Conservation (phyloP, 192 early-diverging fungal genomes). For the Fimicolochytrium jonesii region DNA sequence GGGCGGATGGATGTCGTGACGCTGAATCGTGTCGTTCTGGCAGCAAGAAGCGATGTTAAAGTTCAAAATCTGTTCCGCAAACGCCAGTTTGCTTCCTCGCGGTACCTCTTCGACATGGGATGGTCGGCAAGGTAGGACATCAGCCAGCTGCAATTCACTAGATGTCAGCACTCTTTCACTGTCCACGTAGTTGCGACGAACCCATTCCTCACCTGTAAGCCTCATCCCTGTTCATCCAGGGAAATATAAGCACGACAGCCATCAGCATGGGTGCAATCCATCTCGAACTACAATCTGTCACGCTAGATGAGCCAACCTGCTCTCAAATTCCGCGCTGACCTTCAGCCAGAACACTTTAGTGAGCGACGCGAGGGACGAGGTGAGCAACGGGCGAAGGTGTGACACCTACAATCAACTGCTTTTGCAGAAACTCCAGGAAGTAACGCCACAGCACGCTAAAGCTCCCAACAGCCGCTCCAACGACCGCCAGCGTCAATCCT, state of each 20-base stretch:
- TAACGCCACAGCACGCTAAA: not conserved
- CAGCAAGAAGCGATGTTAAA: not conserved
- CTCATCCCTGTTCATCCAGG: slow-evolving; percentile 18
- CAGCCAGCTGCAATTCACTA: slow-evolving; percentile 10
- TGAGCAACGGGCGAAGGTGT: no score
- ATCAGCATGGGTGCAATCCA: no score
- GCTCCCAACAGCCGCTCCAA: not conserved
- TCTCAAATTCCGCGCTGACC: slow-evolving; percentile 16
- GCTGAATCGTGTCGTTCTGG: slow-evolving; percentile 8
- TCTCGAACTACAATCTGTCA: no score
- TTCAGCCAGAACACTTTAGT: no score
- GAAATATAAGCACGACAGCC: no score
- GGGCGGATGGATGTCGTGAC: not conserved
- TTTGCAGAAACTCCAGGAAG: not conserved
- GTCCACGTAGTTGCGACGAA: not conserved
- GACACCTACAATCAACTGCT: not conserved
- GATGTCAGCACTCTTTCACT: not conserved
- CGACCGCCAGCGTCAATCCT: slow-evolving; percentile 14
- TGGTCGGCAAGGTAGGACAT: slow-evolving; percentile 29
- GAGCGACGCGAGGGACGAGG: no score
- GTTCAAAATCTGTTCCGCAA: no score
- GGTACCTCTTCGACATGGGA: slow-evolving; percentile 11
- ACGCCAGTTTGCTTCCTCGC: no score
- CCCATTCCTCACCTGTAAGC: not conserved
- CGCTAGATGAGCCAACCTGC: not conserved